These are phyloP conservation scores for Penicillium salamii DNA, from an alignment of 495 filamentous ascomycete species.

Conservation along the genomic window DNA sequence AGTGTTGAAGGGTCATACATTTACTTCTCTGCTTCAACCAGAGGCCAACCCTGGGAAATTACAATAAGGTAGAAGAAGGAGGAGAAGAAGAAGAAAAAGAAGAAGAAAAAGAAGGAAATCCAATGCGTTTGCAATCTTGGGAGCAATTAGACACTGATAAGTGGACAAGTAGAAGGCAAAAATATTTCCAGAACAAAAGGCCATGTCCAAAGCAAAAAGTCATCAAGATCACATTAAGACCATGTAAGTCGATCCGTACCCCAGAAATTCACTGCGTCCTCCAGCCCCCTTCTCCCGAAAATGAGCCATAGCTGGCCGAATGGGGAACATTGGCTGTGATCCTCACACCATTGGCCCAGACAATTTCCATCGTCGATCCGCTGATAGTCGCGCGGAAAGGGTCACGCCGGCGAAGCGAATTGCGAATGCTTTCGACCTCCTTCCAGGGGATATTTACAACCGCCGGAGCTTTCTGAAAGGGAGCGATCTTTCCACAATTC, in stretches of 20 bases:
- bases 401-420: not conserved
- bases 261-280: not conserved
- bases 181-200: no score
- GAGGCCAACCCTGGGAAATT: no score
- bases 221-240: not conserved
- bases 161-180: not conserved
- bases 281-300: conserved; percentile 7
- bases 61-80: no score
- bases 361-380: conserved; percentile 7
- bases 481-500: not conserved
- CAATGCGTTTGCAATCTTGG: no score
- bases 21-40: no score
- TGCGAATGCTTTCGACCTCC: conserved; percentile 2
- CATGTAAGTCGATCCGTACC: not conserved
- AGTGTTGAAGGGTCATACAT: no score
- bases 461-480: conserved; percentile 4
- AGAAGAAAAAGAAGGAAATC: no score
- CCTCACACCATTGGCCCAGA: conserved; percentile 6
- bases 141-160: no score
- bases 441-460: conserved; percentile 10
- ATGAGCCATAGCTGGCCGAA: not conserved
- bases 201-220: not conserved
- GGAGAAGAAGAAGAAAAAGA: no score
- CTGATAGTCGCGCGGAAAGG: conserved; percentile 4
- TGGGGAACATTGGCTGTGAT: conserved; percentile 9